Base-by-base conservation (phyloP, 2,329 filamentous ascomycete species). In the Mariannaea sp. region DNA sequence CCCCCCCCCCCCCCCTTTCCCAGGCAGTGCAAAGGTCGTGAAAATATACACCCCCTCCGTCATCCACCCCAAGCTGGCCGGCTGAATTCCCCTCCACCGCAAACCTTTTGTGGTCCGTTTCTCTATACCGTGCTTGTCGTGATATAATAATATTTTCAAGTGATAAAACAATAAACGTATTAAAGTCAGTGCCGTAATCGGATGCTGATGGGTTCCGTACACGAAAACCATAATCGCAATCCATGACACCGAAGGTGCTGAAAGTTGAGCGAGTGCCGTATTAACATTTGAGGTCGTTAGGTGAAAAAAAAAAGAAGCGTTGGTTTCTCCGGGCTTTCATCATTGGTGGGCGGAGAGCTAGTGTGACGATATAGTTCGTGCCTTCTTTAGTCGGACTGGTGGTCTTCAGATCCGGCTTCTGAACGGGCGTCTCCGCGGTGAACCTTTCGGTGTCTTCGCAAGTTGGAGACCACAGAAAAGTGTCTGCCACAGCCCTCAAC, bases 401-500 rank as follows among this genome's bases (percentile, higher is more conserved):
- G 81, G 55, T 84, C 82, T 63, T 86, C 83, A 5, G 83, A 86
- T 22, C 83, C 84, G 20, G 82, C 79, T 60, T 86, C 84, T 3
- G 84, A 86, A 40, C 77, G 80, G 8, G 80, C 74, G 43, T 90
- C 88, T 65, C 87, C 71, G 13, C 72, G 94, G 80, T 99, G 94
- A 41, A 97, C 93, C 77, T 97, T 97, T 70, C 91, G 89, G 76
- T 99, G 94, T 66, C 94, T 84, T 60, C 94, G 87, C 50, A 97
- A 79, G 72, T 99, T 99, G 38, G 92, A 97, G 17, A 97, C 94
- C 20, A 97, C 94, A 1, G 93, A 97, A 74, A 99, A 97, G 68
- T 96, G 90, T 65, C 94, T 87, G 32, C 93, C 93, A 70, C 94
- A 99, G 41, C 92, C 92, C 69, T 96, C 91, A 50, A 96, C 90